Evolutionary conservation across 441 rosid genomes (phyloP).

Genomic region (Adansonia madagascariensis): DNA sequence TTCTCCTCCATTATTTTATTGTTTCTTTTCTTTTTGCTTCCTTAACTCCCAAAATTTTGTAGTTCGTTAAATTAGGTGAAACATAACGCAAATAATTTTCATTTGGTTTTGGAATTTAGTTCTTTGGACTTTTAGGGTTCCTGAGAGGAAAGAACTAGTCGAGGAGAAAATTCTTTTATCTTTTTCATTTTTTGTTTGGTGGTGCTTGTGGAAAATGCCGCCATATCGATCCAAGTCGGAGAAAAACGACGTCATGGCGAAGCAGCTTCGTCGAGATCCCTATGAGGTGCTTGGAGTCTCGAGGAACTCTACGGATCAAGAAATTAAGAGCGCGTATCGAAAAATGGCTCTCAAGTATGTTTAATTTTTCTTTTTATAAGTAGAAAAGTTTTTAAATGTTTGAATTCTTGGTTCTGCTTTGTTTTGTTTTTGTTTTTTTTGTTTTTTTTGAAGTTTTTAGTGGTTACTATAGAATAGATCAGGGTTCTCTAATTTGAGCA

Average conservation of each 20-base stretch:
- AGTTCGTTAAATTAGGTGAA: neutral
- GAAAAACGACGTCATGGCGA: conserved; percentile 58
- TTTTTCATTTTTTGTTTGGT: conserved; percentile 16
- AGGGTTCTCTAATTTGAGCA: conserved; percentile 1
- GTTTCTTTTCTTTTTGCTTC: neutral
- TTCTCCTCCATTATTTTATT: neutral
- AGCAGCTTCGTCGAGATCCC: conserved; percentile 84
- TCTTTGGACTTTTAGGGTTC: conserved; percentile 36
- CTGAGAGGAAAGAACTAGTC: neutral
- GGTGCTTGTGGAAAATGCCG: conserved; percentile 50
- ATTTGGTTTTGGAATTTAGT: conserved; percentile 6
- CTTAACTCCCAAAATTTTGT: conserved; percentile 19
- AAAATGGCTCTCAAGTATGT: conserved; percentile 92
- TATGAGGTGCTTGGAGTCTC: conserved; percentile 84
- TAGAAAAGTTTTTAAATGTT: neutral
- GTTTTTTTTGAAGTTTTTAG: neutral
- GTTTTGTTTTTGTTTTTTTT: neutral
- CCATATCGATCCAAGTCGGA: conserved; percentile 75
- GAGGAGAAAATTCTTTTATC: neutral
- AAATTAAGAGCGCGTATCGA: conserved; percentile 82
- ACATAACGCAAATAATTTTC: neutral
- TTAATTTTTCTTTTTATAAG: neutral
- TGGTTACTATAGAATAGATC: conserved; percentile 3
- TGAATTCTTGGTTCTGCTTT: neutral
- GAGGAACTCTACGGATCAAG: conserved; percentile 83